phyloP scores from a whole-genome alignment of 495 filamentous ascomycete species.

The Neurospora cerealis region DNA sequence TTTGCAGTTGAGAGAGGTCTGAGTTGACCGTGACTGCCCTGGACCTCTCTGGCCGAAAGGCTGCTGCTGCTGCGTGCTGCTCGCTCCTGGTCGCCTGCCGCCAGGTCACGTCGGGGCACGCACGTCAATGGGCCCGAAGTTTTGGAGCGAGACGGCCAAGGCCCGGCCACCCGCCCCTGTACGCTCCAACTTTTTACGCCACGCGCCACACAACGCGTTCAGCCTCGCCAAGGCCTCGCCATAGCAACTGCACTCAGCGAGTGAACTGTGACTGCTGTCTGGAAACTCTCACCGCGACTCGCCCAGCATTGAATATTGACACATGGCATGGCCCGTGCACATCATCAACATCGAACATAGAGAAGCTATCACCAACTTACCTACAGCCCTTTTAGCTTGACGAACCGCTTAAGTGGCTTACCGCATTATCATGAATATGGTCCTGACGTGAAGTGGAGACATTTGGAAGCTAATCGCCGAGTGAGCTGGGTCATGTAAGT shows the following conservation, averaged over 20 bases:
- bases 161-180: background rate
- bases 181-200: background rate
- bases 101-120: background rate
- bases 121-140: slow-evolving; percentile 8
- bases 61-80: background rate
- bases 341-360: background rate
- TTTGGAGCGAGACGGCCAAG: slow-evolving; percentile 5
- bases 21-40: background rate
- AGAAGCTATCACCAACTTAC: background rate
- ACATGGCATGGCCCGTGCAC: background rate
- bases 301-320: background rate
- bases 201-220: slow-evolving; percentile 7
- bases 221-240: slow-evolving; percentile 5
- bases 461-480: too few relatives aligned
- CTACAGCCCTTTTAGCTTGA: background rate
- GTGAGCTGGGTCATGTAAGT: background rate
- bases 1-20: background rate
- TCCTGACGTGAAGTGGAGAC: too few relatives aligned
- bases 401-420: background rate
- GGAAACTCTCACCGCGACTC: background rate
- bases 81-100: background rate
- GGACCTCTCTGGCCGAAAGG: background rate
- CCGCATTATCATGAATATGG: background rate
- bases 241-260: background rate
- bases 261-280: background rate